phyloP scores from a whole-genome alignment of 2,329 filamentous ascomycete species.

The Aspergillus udagawae region DNA sequence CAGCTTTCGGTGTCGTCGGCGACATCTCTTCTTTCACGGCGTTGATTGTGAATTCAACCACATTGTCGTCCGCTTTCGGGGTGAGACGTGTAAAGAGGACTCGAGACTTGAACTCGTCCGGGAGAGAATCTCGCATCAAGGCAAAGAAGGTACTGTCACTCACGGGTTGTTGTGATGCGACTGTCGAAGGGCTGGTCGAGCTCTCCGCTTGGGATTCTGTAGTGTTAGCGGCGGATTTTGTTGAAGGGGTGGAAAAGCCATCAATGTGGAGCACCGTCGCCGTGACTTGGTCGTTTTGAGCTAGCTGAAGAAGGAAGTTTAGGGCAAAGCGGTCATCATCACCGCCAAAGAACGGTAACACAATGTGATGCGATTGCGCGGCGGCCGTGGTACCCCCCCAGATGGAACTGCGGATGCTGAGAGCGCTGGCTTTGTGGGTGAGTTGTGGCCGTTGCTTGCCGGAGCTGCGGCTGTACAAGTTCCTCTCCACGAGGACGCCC shows the following conservation, averaged over 20 bases:
- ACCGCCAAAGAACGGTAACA: constrained; percentile 82
- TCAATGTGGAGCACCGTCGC: constrained; percentile 67
- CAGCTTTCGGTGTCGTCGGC: constrained; percentile 60
- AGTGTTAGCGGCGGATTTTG: constrained; percentile 2
- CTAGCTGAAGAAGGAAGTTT: constrained; percentile 77
- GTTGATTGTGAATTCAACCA: constrained; percentile 43
- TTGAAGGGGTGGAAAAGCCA: constrained; percentile 14
- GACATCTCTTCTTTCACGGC: constrained; percentile 58
- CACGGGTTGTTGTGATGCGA: constrained; percentile 23
- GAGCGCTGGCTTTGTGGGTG: constrained; percentile 49
- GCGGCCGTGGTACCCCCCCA: constrained; percentile 57
- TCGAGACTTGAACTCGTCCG: constrained; percentile 47
- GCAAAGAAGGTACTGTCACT: constrained; percentile 55
- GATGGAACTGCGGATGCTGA: constrained; percentile 59
- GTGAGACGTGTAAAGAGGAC: constrained; percentile 51
- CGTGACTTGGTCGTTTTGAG: constrained; percentile 71
- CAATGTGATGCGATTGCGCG: constrained; percentile 72
- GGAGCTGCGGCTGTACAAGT: constrained; percentile 43
- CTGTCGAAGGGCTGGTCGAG: neutral
- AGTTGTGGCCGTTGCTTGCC: constrained; percentile 19
- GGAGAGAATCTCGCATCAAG: constrained; percentile 53
- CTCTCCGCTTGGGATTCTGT: neutral
- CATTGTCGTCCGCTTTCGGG: constrained; percentile 41
- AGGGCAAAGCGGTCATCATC: constrained; percentile 77
- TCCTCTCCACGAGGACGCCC: constrained; percentile 75